Evolutionary conservation across 1,139 yeast species (phyloP), one percentile per base, ranked within the genome.

Genomic region (Diutina pseudorugosa): DNA sequence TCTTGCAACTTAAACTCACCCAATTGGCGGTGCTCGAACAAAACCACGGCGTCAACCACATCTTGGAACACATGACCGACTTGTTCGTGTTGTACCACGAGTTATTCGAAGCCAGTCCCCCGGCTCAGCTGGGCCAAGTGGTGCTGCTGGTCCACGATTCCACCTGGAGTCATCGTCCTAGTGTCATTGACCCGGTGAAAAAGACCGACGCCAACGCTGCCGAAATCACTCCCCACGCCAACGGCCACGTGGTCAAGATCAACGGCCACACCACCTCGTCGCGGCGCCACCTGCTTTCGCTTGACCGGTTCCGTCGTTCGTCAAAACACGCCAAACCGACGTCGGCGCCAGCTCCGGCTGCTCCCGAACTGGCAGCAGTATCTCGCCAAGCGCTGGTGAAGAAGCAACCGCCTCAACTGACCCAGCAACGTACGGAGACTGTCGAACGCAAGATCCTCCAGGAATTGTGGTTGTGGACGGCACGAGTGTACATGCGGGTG

Each of bases 391-490:
- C 47, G 30, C 45, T 42, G 45, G 47, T 43, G 14, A 21, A 25
- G 11, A 41, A 18, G 20, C 25, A 4, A 4, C 36, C 6, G 36
- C 36, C 36, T 11, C 36, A 30, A 12, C 21, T n/a, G 33, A 3
- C 23, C 8, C 27, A 45, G 27, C 41, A 16, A 7, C 40, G 21
- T 16, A 11, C 21, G 11, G 49, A 45, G 16, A 11, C 11, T n/a
- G 25, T 6, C n/a, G 44, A 49, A 27, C 27, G 25, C 25, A 41
- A 18, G 25, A 64, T 82, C 11, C 64, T 83, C 52, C 88, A 83
- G 59, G 74, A 73, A 40, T 62, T 87, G 12, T 90, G 96, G 96
- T 65, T 89, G 52, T 80, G 89, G 80, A 75, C 88, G 0, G 77
- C 90, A 1, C 76, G 76, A 45, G 69, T 88, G 42, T 90, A 87